A percentile compares a stretch with the other conserved stretches of the same genome.
Conservation (phyloP, 495 filamentous ascomycete species). For the Rostrohypoxylon terebratum region DNA sequence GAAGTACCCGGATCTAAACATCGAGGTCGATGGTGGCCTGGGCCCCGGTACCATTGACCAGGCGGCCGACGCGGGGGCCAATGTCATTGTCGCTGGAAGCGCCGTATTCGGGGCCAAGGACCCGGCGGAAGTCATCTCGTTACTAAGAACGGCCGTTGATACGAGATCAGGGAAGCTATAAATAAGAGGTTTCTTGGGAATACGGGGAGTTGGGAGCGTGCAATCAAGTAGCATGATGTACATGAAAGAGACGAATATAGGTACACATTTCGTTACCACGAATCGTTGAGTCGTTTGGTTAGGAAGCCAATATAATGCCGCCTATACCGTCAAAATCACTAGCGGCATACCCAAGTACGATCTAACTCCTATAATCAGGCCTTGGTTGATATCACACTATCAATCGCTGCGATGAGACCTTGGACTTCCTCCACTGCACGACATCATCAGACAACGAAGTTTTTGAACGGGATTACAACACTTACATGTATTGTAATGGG, state of each 20-base stretch:
- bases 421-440: conserved; percentile 66
- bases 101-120: conserved; percentile 94
- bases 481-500: conserved; percentile 82
- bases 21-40: conserved; percentile 95
- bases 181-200: background rate
- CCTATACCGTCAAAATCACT: background rate
- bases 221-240: too few species aligned
- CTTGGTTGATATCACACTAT: conserved; percentile 54
- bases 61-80: conserved; percentile 94
- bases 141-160: conserved; percentile 83
- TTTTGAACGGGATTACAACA: background rate
- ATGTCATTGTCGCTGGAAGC: conserved; percentile 98
- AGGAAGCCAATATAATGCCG: background rate
- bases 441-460: conserved; percentile 5
- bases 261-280: background rate
- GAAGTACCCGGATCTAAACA: conserved; percentile 90
- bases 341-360: background rate
- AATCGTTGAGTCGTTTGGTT: background rate
- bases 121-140: conserved; percentile 83
- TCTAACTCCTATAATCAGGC: background rate
- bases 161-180: conserved; percentile 58
- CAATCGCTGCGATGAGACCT: conserved; percentile 61
- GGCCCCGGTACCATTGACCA: conserved; percentile 90
- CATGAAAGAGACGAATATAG: background rate
- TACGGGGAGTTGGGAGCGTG: background rate